Base-by-base conservation (phyloP, 139 green algal species). In the Chlamydomonas sp. region DNA sequence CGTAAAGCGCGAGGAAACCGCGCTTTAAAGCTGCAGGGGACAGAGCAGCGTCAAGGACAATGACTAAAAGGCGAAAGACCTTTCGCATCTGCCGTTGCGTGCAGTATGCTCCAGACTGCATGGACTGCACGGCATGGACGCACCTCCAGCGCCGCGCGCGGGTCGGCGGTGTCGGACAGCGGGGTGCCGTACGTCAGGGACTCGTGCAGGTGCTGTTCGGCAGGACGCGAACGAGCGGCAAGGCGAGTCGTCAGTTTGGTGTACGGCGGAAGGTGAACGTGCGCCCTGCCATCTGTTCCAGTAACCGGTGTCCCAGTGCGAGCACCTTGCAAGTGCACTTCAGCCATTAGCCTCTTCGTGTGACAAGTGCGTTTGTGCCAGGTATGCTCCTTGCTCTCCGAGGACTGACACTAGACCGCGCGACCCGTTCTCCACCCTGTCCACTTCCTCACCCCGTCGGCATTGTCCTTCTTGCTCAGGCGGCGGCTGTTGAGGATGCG, bases 401-500 rank as follows among this genome's bases (percentile, higher is more conserved):
- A 85, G 10, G 63, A 73, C 67, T 5, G 12, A 20, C 69, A 76
- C 69, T 20, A 1, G 4, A 4, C 76, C 76, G 12, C n/a, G n/a
- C n/a, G n/a, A 0, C 77, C 77, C 5, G 57, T 16, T 4, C 2
- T 18, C 3, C 31, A 31, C 74, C 16, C 77, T 12, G 31, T 78
- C 80, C 80, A 60, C 58, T 9, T 85, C 80, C 16, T 85, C 67
- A 6, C 68, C 5, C n/a, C 63, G 57, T 49, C 31, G 31, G 75
- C 80, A 59, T 58, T 66, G 59, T 66, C 62, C 68, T 86, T 49
- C 31, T 49, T 49, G 64, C 73, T 87, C 85, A 80, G 90, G 87
- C 80, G 91, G 85, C 71, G 87, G 67, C 63, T 93, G 90, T 62
- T 92, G 84, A 84, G 80, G 77, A 98, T 69, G 7, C 96, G 93